Evolutionary conservation across 1,284 basidiomycete genomes (phyloP), one percentile per base, ranked within the genome.

Genomic region (Ceratobasidium sp.): DNA sequence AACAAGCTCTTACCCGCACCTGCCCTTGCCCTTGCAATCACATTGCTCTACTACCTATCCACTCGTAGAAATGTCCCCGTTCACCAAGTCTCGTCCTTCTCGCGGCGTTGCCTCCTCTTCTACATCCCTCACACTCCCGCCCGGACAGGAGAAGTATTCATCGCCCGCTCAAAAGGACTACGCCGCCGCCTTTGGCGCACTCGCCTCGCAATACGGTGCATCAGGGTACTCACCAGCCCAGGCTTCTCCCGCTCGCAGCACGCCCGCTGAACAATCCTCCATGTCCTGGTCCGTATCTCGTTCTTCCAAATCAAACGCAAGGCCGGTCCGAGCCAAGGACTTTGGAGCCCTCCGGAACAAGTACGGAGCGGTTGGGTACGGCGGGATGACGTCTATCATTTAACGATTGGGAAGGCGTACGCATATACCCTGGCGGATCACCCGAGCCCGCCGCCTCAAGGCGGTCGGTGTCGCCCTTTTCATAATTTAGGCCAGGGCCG

Each of bases 121-220:
- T 14, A n/a, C 60, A 3, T 64, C 71, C 20, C 60, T 65, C 27
- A 41, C 62, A 44, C 27, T 74, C 33, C 54, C 69, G 12, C 44
- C 44, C 59, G 65, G 27, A 5, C 59, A 74, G 46, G 71, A 74
- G 59, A 74, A 74, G 55, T 20, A 69, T 16, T 48, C 67, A 30
- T 54, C 67, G 23, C 23, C 67, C 18, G 23, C 60, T 33, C 55
- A 62, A 60, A 73, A 73, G 57, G 44, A 73, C 55, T 73, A 73
- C n/a, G 55, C 55, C 14, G 55, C 70, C 20, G 70, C 70, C 27
- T 73, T 73, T 60, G 70, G 70, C 70, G 70, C 55, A 16, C 70
- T 73, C 20, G 20, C 70, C 18, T 73, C 70, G n/a, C 55, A 73
- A 48, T 73, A 73, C 70, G 70, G 70, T 18, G 50, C 67, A 52